Base-by-base conservation (phyloP, 768 basidiomycete species). In the Tulasnella sp. region DNA sequence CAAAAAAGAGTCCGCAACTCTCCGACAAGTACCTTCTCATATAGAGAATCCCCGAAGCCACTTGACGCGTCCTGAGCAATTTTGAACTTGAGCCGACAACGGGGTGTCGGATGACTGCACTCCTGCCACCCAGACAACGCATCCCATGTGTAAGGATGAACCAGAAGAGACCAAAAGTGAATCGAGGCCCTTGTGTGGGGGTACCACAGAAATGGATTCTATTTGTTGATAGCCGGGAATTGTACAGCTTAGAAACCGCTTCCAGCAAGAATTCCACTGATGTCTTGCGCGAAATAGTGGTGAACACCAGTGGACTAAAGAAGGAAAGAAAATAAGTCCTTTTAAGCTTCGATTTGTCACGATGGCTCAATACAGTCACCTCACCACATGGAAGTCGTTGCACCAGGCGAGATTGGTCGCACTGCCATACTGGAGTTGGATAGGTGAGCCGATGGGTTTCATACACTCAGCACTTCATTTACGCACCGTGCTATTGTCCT, bases 401-500 rank as follows among this genome's bases (percentile, higher is more conserved):
- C 69, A 70, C 69, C 69, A 70, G 19, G 47, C 47, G 14, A 70
- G 40, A 32, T 70, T 62, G 42, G 69, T 34, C 16, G 44, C 69
- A 32, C 42, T 59, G 42, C 69, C 47, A 32, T 70, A 70, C 69
- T 70, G 59, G 22, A 35, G 17, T 17, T 16, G 32, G 34, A 4
- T 12, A 26, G n/a, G 16, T 29, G 16, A 62, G 59, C 22, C 19
- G 17, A 32, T 11, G 16, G 29, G 32, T 8, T 5, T 14, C 12
- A 12, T 7, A 59, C 14, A 19, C 5, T 36, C 9, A 59, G 29
- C 1, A 14, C 17, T 29, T 41, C 12, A 59, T 32, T 2, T 26
- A 35, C 69, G 11, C 26, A 70, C 69, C 1, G 83, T 81, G 5
- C 82, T 83, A 2, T 81, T 82, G 75, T 88, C 86, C 22, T 81